Evolutionary conservation across 1,284 basidiomycete genomes (phyloP).

Genomic region (Microbotryomycetes sp.): DNA sequence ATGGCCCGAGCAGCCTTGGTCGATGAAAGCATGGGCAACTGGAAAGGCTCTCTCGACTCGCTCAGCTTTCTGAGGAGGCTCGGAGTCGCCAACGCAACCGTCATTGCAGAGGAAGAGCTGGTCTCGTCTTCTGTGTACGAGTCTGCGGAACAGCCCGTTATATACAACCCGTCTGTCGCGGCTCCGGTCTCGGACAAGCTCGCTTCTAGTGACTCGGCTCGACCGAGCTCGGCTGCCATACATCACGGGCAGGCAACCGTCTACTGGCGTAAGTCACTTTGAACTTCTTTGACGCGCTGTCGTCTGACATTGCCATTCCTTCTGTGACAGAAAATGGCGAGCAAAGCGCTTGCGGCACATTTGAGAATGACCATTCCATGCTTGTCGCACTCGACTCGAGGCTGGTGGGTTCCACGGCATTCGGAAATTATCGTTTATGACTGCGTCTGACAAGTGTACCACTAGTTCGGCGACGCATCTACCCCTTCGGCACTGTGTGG

Average conservation of each 20-base stretch:
- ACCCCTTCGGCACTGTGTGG: not conserved
- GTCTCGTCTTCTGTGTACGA: not conserved
- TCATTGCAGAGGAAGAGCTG: not conserved
- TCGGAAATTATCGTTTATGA: too few relatives aligned
- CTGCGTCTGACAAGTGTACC: not conserved
- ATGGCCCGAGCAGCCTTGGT: not conserved
- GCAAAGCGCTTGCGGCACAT: not conserved
- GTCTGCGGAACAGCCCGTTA: not conserved
- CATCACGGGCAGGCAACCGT: not conserved
- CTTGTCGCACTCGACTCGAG: not conserved
- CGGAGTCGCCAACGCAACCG: not conserved
- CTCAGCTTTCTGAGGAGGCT: not conserved
- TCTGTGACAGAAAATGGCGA: not conserved
- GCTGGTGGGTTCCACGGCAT: not conserved
- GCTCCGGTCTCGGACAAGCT: not conserved
- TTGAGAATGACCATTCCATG: not conserved
- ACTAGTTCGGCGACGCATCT: not conserved
- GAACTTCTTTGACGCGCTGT: too few relatives aligned
- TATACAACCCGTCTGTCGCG: not conserved
- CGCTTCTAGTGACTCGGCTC: not conserved
- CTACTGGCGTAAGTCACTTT: not conserved
- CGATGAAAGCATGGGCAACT: not conserved
- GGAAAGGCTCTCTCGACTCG: not conserved
- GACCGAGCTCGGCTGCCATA: too few relatives aligned
- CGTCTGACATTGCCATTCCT: too few relatives aligned